These are phyloP conservation scores for Colletotrichum nymphaeae DNA, from an alignment of 2,329 filamentous ascomycete genomes.

Conservation along the genomic window DNA sequence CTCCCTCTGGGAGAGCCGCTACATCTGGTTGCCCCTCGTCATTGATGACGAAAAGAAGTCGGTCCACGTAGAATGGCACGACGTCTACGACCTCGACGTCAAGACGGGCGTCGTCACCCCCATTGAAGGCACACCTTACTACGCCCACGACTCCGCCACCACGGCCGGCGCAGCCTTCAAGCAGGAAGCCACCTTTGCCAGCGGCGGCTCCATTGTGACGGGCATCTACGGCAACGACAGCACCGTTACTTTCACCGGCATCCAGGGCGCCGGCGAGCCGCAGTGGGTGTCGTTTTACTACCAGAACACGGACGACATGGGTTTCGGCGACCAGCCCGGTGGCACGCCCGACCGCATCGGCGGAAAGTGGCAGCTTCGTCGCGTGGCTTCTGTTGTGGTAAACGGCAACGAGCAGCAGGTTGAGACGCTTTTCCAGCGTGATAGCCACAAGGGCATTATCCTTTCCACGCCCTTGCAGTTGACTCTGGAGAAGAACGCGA, in stretches of 20 bases:
- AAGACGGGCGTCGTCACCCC: constrained; percentile 59
- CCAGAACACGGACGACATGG: constrained; percentile 71
- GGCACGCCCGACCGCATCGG: constrained; percentile 70
- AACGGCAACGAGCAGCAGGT: constrained; percentile 58
- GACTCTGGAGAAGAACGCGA: constrained; percentile 60
- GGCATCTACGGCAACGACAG: constrained; percentile 65
- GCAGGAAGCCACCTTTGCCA: constrained; percentile 64
- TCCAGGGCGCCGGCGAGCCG: constrained; percentile 58
- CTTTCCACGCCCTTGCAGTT: constrained; percentile 67
- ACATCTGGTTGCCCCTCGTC: constrained; percentile 65
- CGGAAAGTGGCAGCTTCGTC: constrained; percentile 68
- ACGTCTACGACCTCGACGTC: constrained; percentile 64
- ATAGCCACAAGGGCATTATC: constrained; percentile 68
- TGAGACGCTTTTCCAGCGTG: constrained; percentile 63
- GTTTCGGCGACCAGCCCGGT: constrained; percentile 66
- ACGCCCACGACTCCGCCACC: constrained; percentile 52
- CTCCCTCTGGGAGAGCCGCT: constrained; percentile 65
- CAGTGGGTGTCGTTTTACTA: constrained; percentile 69
- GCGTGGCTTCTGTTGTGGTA: constrained; percentile 70
- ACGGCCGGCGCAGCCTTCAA: constrained; percentile 56
- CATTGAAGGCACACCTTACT: constrained; percentile 60
- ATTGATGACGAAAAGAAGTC: constrained; percentile 62
- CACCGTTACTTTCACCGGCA: constrained; percentile 55
- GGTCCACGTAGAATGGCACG: constrained; percentile 61
- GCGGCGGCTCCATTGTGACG: constrained; percentile 57